Evolutionary conservation across 306 rosid species (phyloP), one percentile per base, ranked within the genome.

Genomic region (Begonia fuchsioides): DNA sequence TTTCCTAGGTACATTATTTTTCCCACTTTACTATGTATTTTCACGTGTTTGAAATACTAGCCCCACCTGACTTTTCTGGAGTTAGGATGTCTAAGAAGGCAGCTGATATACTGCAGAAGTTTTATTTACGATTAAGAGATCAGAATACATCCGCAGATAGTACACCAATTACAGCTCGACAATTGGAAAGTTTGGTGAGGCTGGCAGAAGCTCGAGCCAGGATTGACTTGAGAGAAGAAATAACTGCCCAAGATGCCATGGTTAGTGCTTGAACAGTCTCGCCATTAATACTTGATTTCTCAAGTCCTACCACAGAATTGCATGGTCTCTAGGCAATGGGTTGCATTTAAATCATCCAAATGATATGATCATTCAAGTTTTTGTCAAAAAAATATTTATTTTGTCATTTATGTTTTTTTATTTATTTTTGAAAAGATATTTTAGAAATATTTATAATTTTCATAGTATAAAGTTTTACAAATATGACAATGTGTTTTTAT

Each of bases 91-190:
- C 95, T 48, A 85, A 75, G 78, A 56, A 74, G 9, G 92, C 98
- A 15, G 92, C 97, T 35, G 94, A 79, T 44, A 84, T 90, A 78
- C 66, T 90, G 49, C 87, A 90, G 63, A 85, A 75, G 57, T 85
- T 85, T 68, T 85, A 90, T 74, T 76, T 85, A 41, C 68, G 67
- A 64, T 79, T 79, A 20, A 76, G 98, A 57, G 94, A 85, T 64
- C 94, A 61, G 55, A 76, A 71, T 60, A 67, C 78, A 58, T 79
- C 94, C 50, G 87, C 81, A 56, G 98, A 85, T 73, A 55, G 94
- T 43, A 90, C 98, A 44, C 98, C 95, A 43, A 85, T 85, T 60
- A 90, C 97, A 49, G 95, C 97, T 7, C 76, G 97, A 72, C 97
- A 90, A 65, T 75, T 90, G 50, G 94, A 90, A 72, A 90, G 97